A percentile compares a stretch with the other conserved stretches of the same genome.
phyloP scores from a whole-genome alignment of 1,139 yeast genomes.

The Saccharomyces pastorianus region DNA sequence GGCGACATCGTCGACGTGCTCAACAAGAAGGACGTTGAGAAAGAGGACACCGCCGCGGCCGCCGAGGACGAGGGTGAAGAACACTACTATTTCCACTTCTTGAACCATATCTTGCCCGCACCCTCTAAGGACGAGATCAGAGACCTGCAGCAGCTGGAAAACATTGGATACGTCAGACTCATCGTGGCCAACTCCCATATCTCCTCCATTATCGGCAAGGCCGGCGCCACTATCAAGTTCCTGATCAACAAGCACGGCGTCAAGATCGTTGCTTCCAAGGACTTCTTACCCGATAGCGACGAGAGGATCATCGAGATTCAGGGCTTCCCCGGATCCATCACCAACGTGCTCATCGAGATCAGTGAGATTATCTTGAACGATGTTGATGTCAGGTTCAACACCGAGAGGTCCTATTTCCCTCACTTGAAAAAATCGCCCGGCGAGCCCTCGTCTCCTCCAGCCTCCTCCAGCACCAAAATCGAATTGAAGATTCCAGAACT shows the following conservation, averaged over 20 bases:
- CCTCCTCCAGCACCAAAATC: conserved; percentile 14
- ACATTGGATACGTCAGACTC: conserved; percentile 45
- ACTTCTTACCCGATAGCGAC: conserved; percentile 72
- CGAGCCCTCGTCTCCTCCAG: not conserved
- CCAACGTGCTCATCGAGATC: conserved; percentile 53
- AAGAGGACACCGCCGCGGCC: not conserved
- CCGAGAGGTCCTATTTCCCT: conserved; percentile 22
- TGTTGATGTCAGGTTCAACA: conserved; percentile 15
- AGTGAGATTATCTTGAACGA: conserved; percentile 24
- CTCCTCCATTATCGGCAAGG: conserved; percentile 86
- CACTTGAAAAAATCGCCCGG: conserved; percentile 6
- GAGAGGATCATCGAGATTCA: conserved; percentile 87
- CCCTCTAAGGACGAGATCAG: conserved; percentile 22
- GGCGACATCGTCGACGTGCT: conserved; percentile 66
- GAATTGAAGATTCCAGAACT: conserved; percentile 54
- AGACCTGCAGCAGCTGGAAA: conserved; percentile 19
- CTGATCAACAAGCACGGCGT: conserved; percentile 65
- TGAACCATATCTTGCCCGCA: conserved; percentile 29
- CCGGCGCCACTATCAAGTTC: conserved; percentile 73
- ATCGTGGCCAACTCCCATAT: conserved; percentile 79
- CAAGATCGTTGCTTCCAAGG: conserved; percentile 83
- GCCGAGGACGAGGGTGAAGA: conserved; percentile 9
- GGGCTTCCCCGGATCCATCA: conserved; percentile 63
- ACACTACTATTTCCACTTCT: conserved; percentile 28
- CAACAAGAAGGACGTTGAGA: conserved; percentile 13